Evolutionary conservation across 1,139 yeast genomes (phyloP), one percentile per base, ranked within the genome.

Genomic region (Blastobotrys malaysiensis): DNA sequence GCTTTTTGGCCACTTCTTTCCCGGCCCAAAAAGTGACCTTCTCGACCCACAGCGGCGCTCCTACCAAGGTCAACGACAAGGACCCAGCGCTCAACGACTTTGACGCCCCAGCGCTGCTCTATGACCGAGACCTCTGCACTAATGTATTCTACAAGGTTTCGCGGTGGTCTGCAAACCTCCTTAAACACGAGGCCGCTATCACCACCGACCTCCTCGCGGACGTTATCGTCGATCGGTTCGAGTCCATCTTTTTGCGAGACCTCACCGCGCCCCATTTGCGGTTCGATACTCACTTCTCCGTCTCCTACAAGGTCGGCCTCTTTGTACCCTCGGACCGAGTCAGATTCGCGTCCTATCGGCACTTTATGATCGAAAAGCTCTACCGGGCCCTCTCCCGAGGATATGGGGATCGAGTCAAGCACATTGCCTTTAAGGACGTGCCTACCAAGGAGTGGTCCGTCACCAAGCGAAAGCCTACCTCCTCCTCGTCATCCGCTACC

Each of bases 91-190:
- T 47, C 1, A 49, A n/a, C n/a, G n/a, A 51, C 26, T 48, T 55
- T 11, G 57, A 55, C 11, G 52, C 53, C 14, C 7, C 64, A 9
- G 52, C 61, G 0, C 46, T 95, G 0, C 70, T 90, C 11, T 85
- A 85, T 62, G 96, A 88, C 67, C 85, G 85, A 63, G 81, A 82
- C 55, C 78, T 86, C 13, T 85, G 84, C 63, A 77, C 90, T 55
- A 91, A 93, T 67, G 72, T 91, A 44, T 73, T 91, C 54, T 89
- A 93, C 81, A 89, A 88, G 67, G 83, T 90, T 86, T 80, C 91
- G 0, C 74, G 77, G 47, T 78, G 84, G 61, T 83, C 95, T 0
- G 88, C 88, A 65, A 73, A 75, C 48, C 66, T 78, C 45, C 74
- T 93, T 56, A 82, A 79, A 57, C 77, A 77, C 56, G 83, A 83